phyloP scores from a whole-genome alignment of 208 protist genomes.

The Borovskyia barvae region DNA sequence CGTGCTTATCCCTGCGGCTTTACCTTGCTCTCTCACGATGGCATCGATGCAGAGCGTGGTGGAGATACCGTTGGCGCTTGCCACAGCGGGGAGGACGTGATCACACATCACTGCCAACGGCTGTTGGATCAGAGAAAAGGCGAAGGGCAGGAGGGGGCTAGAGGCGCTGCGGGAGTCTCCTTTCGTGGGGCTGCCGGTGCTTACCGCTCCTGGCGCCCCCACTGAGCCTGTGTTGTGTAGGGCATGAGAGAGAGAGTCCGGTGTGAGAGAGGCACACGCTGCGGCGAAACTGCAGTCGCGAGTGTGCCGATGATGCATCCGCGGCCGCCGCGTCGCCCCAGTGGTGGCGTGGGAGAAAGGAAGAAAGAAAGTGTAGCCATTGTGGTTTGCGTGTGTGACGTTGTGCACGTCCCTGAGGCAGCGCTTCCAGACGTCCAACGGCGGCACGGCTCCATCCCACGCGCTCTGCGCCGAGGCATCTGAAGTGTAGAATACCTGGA shows the following conservation, averaged over 20 bases:
- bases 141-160: not conserved
- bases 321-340: not conserved
- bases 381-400: not conserved
- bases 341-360: not conserved
- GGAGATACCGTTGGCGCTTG: constrained; percentile 12
- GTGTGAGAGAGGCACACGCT: not conserved
- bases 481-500: constrained; percentile 3
- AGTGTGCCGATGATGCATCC: constrained; percentile 2
- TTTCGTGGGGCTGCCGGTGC: too few species aligned
- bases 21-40: constrained; percentile 33
- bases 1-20: not conserved
- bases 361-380: not conserved
- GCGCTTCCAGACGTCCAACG: constrained; percentile 10
- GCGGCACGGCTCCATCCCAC: not conserved
- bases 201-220: too few species aligned
- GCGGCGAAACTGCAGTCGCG: constrained; percentile 3
- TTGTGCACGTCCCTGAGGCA: constrained; percentile 18
- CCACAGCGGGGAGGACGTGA: constrained; percentile 26
- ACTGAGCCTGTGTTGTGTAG: too few species aligned
- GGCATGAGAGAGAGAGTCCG: not conserved
- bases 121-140: constrained; percentile 27
- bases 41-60: constrained; percentile 26
- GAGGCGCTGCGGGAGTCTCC: not conserved
- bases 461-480: not conserved
- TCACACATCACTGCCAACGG: constrained; percentile 35